Base-by-base conservation (phyloP, 1,284 basidiomycete genomes). In the Trichosporon ovoides region DNA sequence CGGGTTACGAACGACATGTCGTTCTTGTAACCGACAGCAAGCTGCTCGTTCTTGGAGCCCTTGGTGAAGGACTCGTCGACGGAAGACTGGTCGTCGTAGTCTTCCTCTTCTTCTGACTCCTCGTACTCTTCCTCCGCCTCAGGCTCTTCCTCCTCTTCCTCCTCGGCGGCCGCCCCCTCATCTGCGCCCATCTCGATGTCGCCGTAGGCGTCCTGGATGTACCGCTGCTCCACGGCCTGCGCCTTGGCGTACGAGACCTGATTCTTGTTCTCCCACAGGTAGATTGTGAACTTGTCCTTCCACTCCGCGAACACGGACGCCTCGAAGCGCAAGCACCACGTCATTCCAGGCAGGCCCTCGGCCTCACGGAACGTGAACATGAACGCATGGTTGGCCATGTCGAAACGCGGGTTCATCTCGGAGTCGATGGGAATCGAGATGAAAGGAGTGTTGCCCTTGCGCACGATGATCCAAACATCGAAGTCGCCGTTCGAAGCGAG, bases 1-100 rank as follows among this genome's bases (percentile, higher is more conserved):
- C 96, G 87, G 20, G 94, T 88, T 59, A 99, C 95, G 69, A 95
- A 98, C 12, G 95, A 94, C 37, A 92, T 83, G 71, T 97, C 92
- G 64, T 93, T 91, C 78, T 92, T 95, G 83, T 97, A 95, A 5
- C 96, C 96, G 46, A 98, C 87, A 3, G 90, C 91, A 34, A 98
- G 83, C 67, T 93, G 88, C 35, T 91, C 89, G 77, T 98, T 98
- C 63, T 88, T 89, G 37, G 85, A 83, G 28, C 73, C 64, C 79
- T 78, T 57, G 35, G 79, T 77, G 53, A 71, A 71, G 3, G 24
- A 55, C 38, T 66, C 70, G 66, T 19, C 77, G 78, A 60, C 83
- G 81, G 20, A 84, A 22, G 83, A 81, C n/a, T 83, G 84, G 24
- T 78, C 76, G 11, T 84, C 89, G 56, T 91, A 88, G 64, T 88